Evolutionary conservation across 331 rosid genomes (phyloP).

Genomic region (Malus hybrid): DNA sequence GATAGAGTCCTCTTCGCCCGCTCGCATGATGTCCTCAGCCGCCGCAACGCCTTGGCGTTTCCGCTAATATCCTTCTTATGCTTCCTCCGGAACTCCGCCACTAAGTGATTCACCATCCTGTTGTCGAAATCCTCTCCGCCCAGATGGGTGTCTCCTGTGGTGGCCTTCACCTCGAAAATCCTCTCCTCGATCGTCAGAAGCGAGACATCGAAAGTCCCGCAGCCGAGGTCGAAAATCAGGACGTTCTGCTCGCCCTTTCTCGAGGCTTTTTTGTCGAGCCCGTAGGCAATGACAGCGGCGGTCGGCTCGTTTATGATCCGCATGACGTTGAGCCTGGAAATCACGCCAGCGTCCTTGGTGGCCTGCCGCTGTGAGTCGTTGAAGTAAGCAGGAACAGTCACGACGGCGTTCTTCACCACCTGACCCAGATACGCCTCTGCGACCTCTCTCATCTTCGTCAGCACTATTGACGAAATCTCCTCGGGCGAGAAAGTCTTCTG

Average conservation of each 20-base stretch:
- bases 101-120: constrained; percentile 60
- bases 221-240: too few relatives aligned
- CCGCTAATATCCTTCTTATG: constrained; percentile 53
- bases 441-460: constrained; percentile 43
- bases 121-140: constrained; percentile 55
- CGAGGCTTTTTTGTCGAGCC: constrained; percentile 43
- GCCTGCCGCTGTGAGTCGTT: constrained; percentile 52
- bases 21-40: constrained; percentile 38
- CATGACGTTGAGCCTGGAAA: constrained; percentile 44
- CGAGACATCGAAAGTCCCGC: constrained; percentile 17
- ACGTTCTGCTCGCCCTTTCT: constrained; percentile 1
- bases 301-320: constrained; percentile 59
- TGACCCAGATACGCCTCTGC: constrained; percentile 51
- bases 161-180: constrained; percentile 62
- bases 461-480: constrained; percentile 58
- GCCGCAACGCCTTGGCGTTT: constrained; percentile 46
- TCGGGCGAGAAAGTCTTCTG: constrained; percentile 39
- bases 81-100: constrained; percentile 37
- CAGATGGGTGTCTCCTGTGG: constrained; percentile 55
- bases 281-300: constrained; percentile 58
- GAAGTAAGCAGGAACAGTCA: constrained; percentile 58
- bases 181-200: constrained; percentile 51
- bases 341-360: constrained; percentile 52
- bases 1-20: constrained; percentile 34
- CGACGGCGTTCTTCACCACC: constrained; percentile 39